These are phyloP conservation scores for Fusarium chaquense DNA, from an alignment of 2,329 filamentous ascomycete species.

Conservation along the genomic window DNA sequence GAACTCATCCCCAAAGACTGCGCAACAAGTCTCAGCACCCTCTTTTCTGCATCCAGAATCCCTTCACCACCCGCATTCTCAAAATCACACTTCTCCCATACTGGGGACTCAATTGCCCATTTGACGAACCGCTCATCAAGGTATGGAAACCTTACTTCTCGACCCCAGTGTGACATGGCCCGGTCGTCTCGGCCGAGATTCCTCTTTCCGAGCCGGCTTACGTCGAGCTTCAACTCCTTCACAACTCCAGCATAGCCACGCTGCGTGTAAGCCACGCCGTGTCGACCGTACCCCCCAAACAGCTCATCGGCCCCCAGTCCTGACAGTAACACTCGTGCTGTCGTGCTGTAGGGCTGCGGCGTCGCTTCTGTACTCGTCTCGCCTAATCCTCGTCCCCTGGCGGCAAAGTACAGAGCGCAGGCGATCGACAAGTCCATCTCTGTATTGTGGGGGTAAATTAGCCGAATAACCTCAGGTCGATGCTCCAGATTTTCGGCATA, in stretches of 20 bases:
- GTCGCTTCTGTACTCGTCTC: conserved; percentile 49
- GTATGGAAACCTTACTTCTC: conserved; percentile 90
- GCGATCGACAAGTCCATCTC: conserved; percentile 99
- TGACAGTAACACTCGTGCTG: conserved; percentile 86
- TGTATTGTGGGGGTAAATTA: conserved; percentile 94
- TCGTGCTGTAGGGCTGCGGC: conserved; percentile 68
- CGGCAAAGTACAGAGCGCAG: conserved; percentile 93
- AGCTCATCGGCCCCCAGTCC: conserved; percentile 96
- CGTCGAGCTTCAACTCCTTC: conserved; percentile 86
- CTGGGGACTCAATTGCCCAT: conserved; percentile 79
- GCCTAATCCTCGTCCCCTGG: conserved; percentile 74
- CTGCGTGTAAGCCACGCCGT: conserved; percentile 79
- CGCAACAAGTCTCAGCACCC: conserved; percentile 81
- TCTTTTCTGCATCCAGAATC: conserved; percentile 80
- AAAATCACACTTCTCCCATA: conserved; percentile 92
- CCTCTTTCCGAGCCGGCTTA: conserved; percentile 87
- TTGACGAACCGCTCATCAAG: conserved; percentile 88
- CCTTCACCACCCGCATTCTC: conserved; percentile 57
- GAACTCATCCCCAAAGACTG: conserved; percentile 76
- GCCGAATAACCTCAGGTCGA: conserved; percentile 73
- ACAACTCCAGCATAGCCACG: conserved; percentile 77
- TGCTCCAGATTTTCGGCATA: conserved; percentile 80
- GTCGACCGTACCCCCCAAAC: conserved; percentile 92
- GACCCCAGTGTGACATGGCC: conserved; percentile 88
- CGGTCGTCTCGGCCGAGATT: conserved; percentile 96